Percentiles rank a stretch among this genome's conserved stretches.
Conservation (phyloP, 768 basidiomycete genomes). For the Suillus luteus region DNA sequence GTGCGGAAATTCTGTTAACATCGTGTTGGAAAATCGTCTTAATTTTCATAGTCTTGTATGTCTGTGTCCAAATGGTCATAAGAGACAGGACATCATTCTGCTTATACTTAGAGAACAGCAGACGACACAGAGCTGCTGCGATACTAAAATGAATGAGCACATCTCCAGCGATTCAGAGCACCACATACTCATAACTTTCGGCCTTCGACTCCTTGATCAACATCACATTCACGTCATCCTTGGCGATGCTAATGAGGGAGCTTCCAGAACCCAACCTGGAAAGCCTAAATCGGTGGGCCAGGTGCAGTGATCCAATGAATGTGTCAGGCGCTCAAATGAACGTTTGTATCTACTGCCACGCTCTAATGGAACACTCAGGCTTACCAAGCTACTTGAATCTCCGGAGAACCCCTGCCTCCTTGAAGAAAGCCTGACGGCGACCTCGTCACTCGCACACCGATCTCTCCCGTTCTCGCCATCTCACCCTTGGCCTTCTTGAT, state of each 20-base stretch:
- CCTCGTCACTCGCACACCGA: too few relatives aligned
- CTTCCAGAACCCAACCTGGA: too few relatives aligned
- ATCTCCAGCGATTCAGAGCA: constrained; percentile 3
- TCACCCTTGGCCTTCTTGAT: too few relatives aligned
- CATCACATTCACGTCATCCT: constrained; percentile 53
- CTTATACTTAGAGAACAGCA: constrained; percentile 72
- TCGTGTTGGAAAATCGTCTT: too few relatives aligned
- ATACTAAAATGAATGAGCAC: constrained; percentile 50
- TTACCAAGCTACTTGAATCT: background rate
- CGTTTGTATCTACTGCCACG: background rate
- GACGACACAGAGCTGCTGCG: constrained; percentile 73
- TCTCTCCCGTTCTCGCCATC: too few relatives aligned
- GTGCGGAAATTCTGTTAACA: too few relatives aligned
- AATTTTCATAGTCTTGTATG: too few relatives aligned
- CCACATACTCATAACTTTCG: constrained; percentile 84
- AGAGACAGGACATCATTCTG: constrained; percentile 84
- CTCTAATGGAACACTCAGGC: background rate
- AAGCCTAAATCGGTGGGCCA: too few relatives aligned
- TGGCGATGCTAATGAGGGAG: constrained; percentile 15
- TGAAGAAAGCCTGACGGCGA: too few relatives aligned
- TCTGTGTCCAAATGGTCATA: constrained; percentile 91
- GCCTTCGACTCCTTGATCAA: constrained; percentile 66
- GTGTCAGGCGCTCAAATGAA: background rate
- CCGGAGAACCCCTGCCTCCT: too few relatives aligned
- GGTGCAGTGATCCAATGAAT: background rate